Evolutionary conservation across 139 green algal genomes (phyloP), one percentile per base, ranked within the genome.

Genomic region (Coccomyxa sp.): DNA sequence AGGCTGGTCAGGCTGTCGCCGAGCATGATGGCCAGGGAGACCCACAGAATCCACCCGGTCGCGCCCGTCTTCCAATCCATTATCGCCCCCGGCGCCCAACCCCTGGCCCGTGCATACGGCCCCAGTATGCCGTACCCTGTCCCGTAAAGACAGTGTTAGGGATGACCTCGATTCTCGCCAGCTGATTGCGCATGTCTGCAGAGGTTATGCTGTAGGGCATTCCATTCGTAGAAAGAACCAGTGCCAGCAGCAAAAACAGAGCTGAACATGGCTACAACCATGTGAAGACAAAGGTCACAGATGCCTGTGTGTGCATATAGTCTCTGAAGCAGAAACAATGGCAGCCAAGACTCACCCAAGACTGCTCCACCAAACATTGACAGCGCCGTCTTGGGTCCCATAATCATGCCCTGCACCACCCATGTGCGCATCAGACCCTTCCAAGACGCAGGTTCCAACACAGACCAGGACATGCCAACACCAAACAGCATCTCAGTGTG

Each of bases 351-450:
- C 71, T 31, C 71, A 77, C 83, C 30, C 79, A 89, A 82, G n/a
- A 92, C 18, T 12, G 87, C 87, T 16, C 90, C 90, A n/a, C 63
- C 79, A 13, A 93, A 84, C 90, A 93, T 93, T 10, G 84, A 90
- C 13, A 86, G 81, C 0, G 84, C 87, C 12, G 88, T 91, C 51
- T 83, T 85, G 0, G 90, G 90, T 0, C 90, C 90, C 90, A 93
- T 93, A 81, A 93, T 92, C 87, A 93, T 92, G 25, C 90, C 90
- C 82, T 93, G 87, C 63, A 63, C 3, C 38, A 51, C 38, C 38
- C 38, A 51, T 51, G 38, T 7, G 7, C 7, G 38, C 38, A 51
- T 51, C 3, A 51, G 38, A 51, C 38, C 7, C 38, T 51, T 51
- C 38, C 38, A 51, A 51, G 38, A 51, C 38, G 38, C 3, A 7